Evolutionary conservation across 192 early-diverging fungal species (phyloP).

Genomic region (Coemansia javaensis): DNA sequence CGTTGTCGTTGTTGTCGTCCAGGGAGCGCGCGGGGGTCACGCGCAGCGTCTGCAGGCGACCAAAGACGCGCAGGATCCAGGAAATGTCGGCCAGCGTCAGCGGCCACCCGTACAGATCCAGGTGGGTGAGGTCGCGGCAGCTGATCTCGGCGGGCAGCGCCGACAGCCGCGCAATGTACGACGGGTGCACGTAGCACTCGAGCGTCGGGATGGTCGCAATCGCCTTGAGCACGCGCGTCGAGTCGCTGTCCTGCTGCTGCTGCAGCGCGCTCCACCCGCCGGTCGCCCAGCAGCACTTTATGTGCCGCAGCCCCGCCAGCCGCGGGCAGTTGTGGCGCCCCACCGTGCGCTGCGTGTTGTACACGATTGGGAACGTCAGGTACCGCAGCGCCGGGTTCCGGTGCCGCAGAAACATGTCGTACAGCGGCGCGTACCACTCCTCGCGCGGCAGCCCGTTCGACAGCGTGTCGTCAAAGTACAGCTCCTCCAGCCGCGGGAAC

Average conservation of each 20-base stretch:
- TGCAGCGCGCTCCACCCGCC: constrained; percentile 12
- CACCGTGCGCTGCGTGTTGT: constrained; percentile 40
- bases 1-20: neutral
- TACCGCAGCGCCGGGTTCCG: constrained; percentile 9
- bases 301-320: constrained; percentile 30
- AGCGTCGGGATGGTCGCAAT: constrained; percentile 33
- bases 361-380: constrained; percentile 45
- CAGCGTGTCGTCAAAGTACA: constrained; percentile 39
- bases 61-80: constrained; percentile 25
- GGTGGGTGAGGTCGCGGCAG: constrained; percentile 6
- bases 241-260: constrained; percentile 24
- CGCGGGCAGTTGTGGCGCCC: constrained; percentile 25
- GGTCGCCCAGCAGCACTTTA: constrained; percentile 52
- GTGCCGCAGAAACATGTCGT: constrained; percentile 32
- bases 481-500: constrained; percentile 29
- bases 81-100: constrained; percentile 19
- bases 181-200: constrained; percentile 32
- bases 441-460: constrained; percentile 30
- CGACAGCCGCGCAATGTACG: constrained; percentile 36
- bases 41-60: constrained; percentile 2
- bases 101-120: constrained; percentile 46
- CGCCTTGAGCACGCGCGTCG: constrained; percentile 31
- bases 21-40: constrained; percentile 15
- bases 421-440: constrained; percentile 45
- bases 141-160: constrained; percentile 12